Evolutionary conservation across 2,329 filamentous ascomycete species (phyloP).

Genomic region (Hypoxylon sp.): DNA sequence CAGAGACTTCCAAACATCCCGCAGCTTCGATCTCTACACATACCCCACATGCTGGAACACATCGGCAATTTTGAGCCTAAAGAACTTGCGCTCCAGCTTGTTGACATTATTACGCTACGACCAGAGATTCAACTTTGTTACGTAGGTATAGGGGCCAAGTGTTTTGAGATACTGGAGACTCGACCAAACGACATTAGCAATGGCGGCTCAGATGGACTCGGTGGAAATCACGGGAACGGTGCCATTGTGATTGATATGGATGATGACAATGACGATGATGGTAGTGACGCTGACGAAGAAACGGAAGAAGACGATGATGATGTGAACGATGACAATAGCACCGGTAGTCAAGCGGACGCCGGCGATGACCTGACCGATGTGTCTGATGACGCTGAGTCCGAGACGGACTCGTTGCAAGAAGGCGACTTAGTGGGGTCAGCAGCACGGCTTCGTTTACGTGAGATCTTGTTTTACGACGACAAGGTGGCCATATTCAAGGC

Average conservation of each 20-base stretch:
- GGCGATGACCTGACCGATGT: conserved; percentile 60
- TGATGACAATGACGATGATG: conserved; percentile 55
- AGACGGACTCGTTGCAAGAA: conserved; percentile 66
- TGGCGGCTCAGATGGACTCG: conserved; percentile 37
- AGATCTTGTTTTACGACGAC: conserved; percentile 89
- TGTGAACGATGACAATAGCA: conserved; percentile 61
- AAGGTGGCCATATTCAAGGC: conserved; percentile 86
- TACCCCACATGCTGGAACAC: conserved; percentile 77
- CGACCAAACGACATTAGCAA: conserved; percentile 59
- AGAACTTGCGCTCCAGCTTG: conserved; percentile 81
- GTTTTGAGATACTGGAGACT: conserved; percentile 84
- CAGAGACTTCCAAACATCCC: conserved; percentile 80
- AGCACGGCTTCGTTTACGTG: conserved; percentile 73
- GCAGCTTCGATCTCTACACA: conserved; percentile 78
- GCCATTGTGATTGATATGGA: conserved; percentile 45
- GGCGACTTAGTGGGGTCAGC: conserved; percentile 60
- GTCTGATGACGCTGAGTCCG: conserved; percentile 66
- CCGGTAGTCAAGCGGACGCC: conserved; percentile 64
- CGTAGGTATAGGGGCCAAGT: conserved; percentile 81
- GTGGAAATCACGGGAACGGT: conserved; percentile 40
- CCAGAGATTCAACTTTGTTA: conserved; percentile 85
- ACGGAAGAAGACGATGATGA: conserved; percentile 56
- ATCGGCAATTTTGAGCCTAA: conserved; percentile 71
- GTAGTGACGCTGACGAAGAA: conserved; percentile 46
- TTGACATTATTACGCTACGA: conserved; percentile 82